Conservation (phyloP, 2,329 filamentous ascomycete species). For the Fusarium pseudograminearum region DNA sequence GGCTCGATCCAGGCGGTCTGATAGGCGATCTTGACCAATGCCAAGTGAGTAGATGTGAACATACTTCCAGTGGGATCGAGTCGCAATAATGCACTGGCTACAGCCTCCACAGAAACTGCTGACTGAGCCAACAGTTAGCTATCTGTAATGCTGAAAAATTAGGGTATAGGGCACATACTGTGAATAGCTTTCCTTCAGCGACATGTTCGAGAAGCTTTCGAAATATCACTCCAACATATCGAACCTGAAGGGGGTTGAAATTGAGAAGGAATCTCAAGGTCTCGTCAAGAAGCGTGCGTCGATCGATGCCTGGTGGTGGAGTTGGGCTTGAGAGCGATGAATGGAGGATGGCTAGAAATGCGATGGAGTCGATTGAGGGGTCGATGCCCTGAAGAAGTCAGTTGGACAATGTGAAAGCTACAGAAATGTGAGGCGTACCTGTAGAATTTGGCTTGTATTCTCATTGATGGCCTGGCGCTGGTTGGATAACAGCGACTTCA, state of each 20-base stretch:
- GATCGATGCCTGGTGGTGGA: constrained; percentile 49
- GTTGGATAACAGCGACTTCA: constrained; percentile 56
- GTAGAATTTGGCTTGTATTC: constrained; percentile 56
- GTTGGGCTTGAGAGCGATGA: constrained; percentile 49
- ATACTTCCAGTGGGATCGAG: constrained; percentile 75
- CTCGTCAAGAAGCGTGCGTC: constrained; percentile 55
- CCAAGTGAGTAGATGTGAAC: constrained; percentile 73
- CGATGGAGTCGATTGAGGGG: constrained; percentile 63
- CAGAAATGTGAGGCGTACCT: constrained; percentile 49
- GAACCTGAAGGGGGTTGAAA: constrained; percentile 65
- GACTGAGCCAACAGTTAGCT: constrained; percentile 53
- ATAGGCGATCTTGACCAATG: constrained; percentile 70
- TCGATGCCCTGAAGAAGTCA: constrained; percentile 57
- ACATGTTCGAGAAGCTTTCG: constrained; percentile 59
- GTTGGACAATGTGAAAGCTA: neutral
- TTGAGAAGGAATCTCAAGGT: constrained; percentile 59
- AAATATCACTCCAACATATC: constrained; percentile 62
- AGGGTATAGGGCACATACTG: constrained; percentile 52
- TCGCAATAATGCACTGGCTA: constrained; percentile 68
- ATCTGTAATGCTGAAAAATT: constrained; percentile 13
- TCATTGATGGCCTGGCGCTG: constrained; percentile 49
- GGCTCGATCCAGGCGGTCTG: constrained; percentile 64
- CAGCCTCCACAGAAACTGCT: constrained; percentile 58
- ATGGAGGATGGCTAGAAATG: constrained; percentile 63
- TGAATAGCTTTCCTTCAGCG: constrained; percentile 55